These are phyloP conservation scores for Kluyveromyces sp. DNA, from an alignment of 1,139 yeast genomes.

Conservation along the genomic window DNA sequence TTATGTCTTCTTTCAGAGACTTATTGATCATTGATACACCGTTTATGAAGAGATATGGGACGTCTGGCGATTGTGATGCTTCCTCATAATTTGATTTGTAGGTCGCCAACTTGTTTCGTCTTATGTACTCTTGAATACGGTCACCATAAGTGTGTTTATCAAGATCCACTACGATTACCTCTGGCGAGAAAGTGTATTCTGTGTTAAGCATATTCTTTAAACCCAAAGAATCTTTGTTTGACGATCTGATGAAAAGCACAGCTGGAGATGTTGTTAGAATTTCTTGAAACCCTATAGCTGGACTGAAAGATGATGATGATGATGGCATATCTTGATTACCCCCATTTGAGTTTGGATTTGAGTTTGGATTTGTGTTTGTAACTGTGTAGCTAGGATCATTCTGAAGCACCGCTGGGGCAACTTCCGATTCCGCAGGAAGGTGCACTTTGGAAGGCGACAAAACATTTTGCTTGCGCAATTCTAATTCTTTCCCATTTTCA, in stretches of 20 bases:
- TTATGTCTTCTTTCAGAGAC: slow-evolving; percentile 13
- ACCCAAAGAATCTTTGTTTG: slow-evolving; percentile 38
- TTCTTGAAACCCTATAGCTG: slow-evolving; percentile 12
- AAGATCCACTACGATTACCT: slow-evolving; percentile 60
- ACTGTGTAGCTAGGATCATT: neutral
- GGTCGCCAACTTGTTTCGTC: slow-evolving; percentile 6
- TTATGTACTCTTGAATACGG: slow-evolving; percentile 44
- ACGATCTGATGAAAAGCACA: slow-evolving; percentile 16
- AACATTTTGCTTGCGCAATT: neutral
- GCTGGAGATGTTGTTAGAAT: slow-evolving; percentile 19
- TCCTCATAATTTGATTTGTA: slow-evolving; percentile 1
- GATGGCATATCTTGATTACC: too few species aligned
- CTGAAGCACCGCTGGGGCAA: neutral
- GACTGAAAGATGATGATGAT: slow-evolving; percentile 6
- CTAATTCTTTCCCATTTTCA: neutral
- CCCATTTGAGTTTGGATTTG: too few species aligned
- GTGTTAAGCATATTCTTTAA: slow-evolving; percentile 52
- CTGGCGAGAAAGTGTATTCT: slow-evolving; percentile 59
- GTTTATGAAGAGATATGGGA: slow-evolving; percentile 23
- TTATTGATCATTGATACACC: slow-evolving; percentile 19
- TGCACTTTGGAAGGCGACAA: neutral
- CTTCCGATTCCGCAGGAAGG: neutral
- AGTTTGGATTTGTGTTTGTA: too few species aligned
- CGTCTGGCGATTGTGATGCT: slow-evolving; percentile 4
- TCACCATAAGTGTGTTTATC: slow-evolving; percentile 57